Conservation (phyloP, 139 green algal species). For the Dunaliella sp. region DNA sequence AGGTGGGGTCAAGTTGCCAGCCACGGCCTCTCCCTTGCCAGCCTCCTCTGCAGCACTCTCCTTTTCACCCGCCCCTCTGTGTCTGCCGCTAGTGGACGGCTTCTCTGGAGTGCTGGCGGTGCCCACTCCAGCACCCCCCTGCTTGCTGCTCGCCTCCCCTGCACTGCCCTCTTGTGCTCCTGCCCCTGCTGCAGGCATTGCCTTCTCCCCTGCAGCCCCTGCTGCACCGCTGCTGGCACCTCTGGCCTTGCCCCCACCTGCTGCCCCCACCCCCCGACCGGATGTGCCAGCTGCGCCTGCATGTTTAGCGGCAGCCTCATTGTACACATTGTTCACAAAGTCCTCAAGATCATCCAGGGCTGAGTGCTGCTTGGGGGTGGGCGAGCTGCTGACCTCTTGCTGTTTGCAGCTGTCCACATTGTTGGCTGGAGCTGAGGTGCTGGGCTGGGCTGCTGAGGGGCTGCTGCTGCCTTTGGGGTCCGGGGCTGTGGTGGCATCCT, state of each 20-base stretch:
- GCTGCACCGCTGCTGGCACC: too few species aligned
- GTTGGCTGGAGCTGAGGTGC: not conserved
- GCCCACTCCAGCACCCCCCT: not conserved
- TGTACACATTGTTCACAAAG: conserved; percentile 7
- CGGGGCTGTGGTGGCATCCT: not conserved
- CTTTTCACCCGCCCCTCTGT: not conserved
- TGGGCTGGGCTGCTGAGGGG: not conserved
- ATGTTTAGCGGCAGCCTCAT: conserved; percentile 5
- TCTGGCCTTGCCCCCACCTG: too few species aligned
- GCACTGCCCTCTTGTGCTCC: too few species aligned
- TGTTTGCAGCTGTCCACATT: not conserved
- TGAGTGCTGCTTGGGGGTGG: not conserved
- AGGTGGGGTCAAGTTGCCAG: too few species aligned
- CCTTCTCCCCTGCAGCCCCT: too few species aligned
- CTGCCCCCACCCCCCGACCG: too few species aligned
- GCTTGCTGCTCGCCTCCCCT: conserved; percentile 1
- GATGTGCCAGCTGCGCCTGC: too few species aligned
- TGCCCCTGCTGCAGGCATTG: too few species aligned
- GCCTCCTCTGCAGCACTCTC: not conserved
- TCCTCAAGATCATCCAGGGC: not conserved
- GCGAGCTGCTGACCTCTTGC: not conserved
- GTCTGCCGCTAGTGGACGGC: not conserved
- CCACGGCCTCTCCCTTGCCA: not conserved
- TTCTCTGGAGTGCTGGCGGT: not conserved
- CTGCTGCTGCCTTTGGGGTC: not conserved